phyloP scores from a whole-genome alignment of 257 asterid genomes.

The Lavandula angustifolia region DNA sequence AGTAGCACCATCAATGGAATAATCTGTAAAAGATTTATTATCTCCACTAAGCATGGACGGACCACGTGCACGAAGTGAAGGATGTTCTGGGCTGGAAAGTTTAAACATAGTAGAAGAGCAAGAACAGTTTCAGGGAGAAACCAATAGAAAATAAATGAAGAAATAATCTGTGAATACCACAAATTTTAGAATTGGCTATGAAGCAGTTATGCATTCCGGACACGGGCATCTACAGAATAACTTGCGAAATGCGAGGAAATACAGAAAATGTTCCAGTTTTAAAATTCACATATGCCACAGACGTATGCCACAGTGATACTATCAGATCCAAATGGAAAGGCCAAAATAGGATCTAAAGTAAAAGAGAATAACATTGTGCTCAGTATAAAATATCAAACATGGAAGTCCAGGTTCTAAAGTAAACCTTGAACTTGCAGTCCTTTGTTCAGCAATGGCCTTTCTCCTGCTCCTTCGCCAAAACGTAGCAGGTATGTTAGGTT shows the following conservation, averaged over 20 bases:
- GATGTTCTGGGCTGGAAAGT: conserved; percentile 88
- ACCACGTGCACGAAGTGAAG: conserved; percentile 62
- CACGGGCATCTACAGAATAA: conserved; percentile 4
- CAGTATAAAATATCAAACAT: conserved; percentile 29
- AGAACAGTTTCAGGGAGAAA: conserved; percentile 16
- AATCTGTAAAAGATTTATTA: conserved; percentile 57
- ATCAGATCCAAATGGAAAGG: conserved; percentile 21
- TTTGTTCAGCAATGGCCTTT: conserved; percentile 78
- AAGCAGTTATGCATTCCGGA: conserved; percentile 4
- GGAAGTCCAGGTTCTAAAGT: conserved; percentile 29
- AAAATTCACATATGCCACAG: background rate
- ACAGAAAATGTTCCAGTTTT: conserved; percentile 11
- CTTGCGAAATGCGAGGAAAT: background rate
- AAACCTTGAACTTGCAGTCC: conserved; percentile 98
- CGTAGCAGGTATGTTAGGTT: conserved; percentile 83
- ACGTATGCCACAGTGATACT: background rate
- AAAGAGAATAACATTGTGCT: conserved; percentile 15
- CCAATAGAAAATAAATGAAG: conserved; percentile 8
- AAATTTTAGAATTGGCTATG: background rate
- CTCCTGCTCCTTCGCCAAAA: conserved; percentile 98
- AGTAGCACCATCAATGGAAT: conserved; percentile 54
- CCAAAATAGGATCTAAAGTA: conserved; percentile 16
- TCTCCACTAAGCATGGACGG: conserved; percentile 91
- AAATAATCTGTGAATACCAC: background rate
- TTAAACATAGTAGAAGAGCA: conserved; percentile 29